Evolutionary conservation across 805 yeast species (phyloP).

Genomic region (Wickerhamiella siamensis): DNA sequence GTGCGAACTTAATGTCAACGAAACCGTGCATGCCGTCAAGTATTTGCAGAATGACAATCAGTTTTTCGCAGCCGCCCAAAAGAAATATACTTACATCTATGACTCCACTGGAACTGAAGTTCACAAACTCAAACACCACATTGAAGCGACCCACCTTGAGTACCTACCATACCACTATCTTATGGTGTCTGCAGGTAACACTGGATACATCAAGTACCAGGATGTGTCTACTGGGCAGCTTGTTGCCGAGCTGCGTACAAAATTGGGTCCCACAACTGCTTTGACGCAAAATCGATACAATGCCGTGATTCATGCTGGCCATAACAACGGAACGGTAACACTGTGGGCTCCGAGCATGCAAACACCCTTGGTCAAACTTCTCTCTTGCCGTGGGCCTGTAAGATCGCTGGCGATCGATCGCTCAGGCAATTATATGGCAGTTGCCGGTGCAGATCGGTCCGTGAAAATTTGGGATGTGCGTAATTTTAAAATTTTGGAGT

Average conservation of each 20-base stretch:
- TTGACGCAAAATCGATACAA: conserved; percentile 92
- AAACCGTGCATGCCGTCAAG: conserved; percentile 81
- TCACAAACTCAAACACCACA: conserved; percentile 80
- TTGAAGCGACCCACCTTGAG: conserved; percentile 69
- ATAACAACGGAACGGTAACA: conserved; percentile 80
- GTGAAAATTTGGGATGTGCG: conserved; percentile 90
- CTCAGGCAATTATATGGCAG: conserved; percentile 88
- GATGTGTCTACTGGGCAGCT: conserved; percentile 87
- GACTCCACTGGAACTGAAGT: conserved; percentile 84
- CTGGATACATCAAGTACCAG: conserved; percentile 81
- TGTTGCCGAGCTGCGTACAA: conserved; percentile 73
- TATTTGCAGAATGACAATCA: conserved; percentile 76
- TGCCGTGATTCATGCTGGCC: conserved; percentile 89
- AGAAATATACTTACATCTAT: conserved; percentile 82
- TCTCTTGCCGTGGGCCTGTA: conserved; percentile 75
- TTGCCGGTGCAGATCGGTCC: conserved; percentile 72
- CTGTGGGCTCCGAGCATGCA: conserved; percentile 87
- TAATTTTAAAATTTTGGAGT: conserved; percentile 59
- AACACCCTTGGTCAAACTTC: conserved; percentile 70
- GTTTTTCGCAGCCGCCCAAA: conserved; percentile 92
- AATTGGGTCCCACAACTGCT: conserved; percentile 77
- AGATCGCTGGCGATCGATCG: conserved; percentile 75
- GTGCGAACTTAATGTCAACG: conserved; percentile 73
- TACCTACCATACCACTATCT: conserved; percentile 88
- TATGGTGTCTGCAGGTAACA: conserved; percentile 74